phyloP scores from a whole-genome alignment of 495 filamentous ascomycete species.

The Rhypophila decipiens region DNA sequence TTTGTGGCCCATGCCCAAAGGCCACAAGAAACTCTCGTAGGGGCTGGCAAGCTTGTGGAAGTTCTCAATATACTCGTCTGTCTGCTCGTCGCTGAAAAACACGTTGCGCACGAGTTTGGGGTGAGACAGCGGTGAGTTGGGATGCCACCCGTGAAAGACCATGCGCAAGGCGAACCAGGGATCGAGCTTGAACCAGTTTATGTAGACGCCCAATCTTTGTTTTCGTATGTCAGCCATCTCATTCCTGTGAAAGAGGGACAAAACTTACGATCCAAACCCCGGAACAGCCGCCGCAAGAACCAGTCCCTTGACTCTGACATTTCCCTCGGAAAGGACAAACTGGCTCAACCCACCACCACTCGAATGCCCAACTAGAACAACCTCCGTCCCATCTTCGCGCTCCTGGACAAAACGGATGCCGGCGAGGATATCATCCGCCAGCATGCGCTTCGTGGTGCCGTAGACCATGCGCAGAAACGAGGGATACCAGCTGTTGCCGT shows the following conservation, averaged over 20 bases:
- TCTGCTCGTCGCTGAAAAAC: slow-evolving; percentile 35
- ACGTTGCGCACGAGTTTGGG: slow-evolving; percentile 31
- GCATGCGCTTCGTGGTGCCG: slow-evolving; percentile 24
- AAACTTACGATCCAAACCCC: slow-evolving; percentile 39
- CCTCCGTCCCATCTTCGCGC: slow-evolving; percentile 18
- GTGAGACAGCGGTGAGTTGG: slow-evolving; percentile 42
- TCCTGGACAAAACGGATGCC: slow-evolving; percentile 29
- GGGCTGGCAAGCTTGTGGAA: slow-evolving; percentile 30
- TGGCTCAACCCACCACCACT: slow-evolving; percentile 40
- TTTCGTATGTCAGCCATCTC: not conserved
- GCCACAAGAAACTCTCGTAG: slow-evolving; percentile 43
- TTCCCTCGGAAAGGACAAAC: slow-evolving; percentile 32
- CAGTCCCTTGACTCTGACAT: slow-evolving; percentile 32
- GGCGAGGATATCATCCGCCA: slow-evolving; percentile 37
- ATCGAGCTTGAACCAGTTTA: slow-evolving; percentile 38
- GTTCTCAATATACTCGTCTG: slow-evolving; percentile 18
- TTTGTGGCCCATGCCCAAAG: slow-evolving; percentile 31
- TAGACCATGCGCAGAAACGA: slow-evolving; percentile 32
- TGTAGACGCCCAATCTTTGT: slow-evolving; percentile 34
- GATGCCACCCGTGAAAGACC: slow-evolving; percentile 37
- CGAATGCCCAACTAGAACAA: slow-evolving; percentile 43
- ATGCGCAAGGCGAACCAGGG: slow-evolving; percentile 37
- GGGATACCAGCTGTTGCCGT: slow-evolving; percentile 43
- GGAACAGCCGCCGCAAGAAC: slow-evolving; percentile 36
- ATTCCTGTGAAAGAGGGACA: not conserved